These are phyloP conservation scores for Ramaria rubella DNA, from an alignment of 768 basidiomycete genomes.

Conservation along the genomic window DNA sequence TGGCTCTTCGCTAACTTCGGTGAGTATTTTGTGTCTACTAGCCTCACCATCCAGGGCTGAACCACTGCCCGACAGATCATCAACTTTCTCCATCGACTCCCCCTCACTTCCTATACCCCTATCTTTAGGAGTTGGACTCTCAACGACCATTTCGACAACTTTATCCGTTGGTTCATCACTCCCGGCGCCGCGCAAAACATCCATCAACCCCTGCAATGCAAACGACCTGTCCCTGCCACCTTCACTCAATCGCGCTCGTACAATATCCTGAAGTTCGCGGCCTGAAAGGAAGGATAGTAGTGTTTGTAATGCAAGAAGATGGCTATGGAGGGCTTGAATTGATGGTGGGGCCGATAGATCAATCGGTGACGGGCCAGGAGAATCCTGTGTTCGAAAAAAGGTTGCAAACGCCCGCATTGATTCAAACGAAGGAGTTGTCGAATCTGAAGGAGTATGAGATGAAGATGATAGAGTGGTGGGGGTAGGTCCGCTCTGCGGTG, in stretches of 20 bases:
- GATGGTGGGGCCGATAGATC: background rate
- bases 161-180: background rate
- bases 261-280: background rate
- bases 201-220: constrained; percentile 8
- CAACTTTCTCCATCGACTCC: background rate
- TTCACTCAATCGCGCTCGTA: constrained; percentile 2
- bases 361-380: background rate
- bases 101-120: background rate
- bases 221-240: constrained; percentile 1
- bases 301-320: constrained; percentile 7
- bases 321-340: background rate
- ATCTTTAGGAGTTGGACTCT: background rate
- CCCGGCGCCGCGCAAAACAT: constrained; percentile 1
- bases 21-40: background rate
- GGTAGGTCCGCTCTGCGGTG: background rate
- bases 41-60: background rate
- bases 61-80: background rate
- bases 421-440: background rate
- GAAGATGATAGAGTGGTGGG: background rate
- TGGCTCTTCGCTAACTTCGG: background rate
- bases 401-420: constrained; percentile 4
- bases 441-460: background rate
- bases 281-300: constrained; percentile 3
- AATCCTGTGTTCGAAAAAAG: constrained; percentile 8
- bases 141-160: background rate